These are phyloP conservation scores for Mycena amicta DNA, from an alignment of 768 basidiomycete species.

Conservation along the genomic window DNA sequence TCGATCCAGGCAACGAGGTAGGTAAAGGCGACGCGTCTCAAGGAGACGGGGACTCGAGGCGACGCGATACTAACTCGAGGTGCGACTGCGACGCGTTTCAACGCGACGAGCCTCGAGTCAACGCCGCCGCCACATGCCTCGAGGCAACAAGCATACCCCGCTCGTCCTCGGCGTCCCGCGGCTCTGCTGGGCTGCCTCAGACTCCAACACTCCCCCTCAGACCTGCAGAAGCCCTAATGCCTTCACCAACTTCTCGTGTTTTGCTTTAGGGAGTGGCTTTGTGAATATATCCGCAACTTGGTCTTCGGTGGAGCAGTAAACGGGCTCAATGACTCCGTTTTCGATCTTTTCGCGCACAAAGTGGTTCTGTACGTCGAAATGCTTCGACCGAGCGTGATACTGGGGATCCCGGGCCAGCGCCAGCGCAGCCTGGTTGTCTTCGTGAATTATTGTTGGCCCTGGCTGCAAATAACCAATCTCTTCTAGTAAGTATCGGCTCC, in stretches of 20 bases:
- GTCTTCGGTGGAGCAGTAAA: conserved; percentile 30
- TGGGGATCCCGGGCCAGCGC: conserved; percentile 25
- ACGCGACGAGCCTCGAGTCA: too few relatives aligned
- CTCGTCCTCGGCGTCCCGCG: too few relatives aligned
- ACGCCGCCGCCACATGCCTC: too few relatives aligned
- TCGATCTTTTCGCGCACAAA: conserved; percentile 33
- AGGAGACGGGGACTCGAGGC: too few relatives aligned
- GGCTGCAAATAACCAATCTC: conserved; percentile 6
- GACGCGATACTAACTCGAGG: too few relatives aligned
- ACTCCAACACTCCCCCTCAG: conserved; percentile 26
- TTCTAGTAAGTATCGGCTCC: conserved; percentile 11
- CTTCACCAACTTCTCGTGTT: conserved; percentile 11
- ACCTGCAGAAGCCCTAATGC: conserved; percentile 18
- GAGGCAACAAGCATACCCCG: too few relatives aligned
- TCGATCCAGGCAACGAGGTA: too few relatives aligned
- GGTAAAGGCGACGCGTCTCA: too few relatives aligned
- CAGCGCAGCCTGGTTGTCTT: conserved; percentile 31
- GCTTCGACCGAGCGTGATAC: conserved; percentile 34
- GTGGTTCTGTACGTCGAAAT: conserved; percentile 36
- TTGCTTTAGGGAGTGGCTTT: conserved; percentile 30
- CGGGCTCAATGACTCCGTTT: conserved; percentile 24
- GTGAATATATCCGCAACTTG: conserved; percentile 42
- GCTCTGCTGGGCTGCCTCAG: too few relatives aligned
- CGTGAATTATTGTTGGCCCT: conserved; percentile 12
- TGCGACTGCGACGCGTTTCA: too few relatives aligned